Conservation (phyloP, 352 stramenopile species). For the Phytopythium helicoides region DNA sequence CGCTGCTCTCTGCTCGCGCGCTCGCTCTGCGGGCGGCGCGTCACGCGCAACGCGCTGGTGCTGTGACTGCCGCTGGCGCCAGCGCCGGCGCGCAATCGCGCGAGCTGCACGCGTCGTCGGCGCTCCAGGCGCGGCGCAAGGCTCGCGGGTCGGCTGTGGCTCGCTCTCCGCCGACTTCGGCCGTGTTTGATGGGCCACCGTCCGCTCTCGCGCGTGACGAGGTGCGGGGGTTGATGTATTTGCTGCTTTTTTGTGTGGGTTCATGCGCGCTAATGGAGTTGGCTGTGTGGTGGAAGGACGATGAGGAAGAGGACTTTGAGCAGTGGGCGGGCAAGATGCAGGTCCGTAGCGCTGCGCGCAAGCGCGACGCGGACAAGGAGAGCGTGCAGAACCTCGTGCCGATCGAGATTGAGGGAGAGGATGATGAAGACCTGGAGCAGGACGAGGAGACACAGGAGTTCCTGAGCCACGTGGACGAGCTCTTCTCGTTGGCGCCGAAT, state of each 20-base stretch:
- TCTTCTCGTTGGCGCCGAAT: slow-evolving; percentile 56
- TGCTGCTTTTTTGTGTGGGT: slow-evolving; percentile 23
- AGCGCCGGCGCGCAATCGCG: slow-evolving; percentile 17
- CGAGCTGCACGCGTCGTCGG: slow-evolving; percentile 37
- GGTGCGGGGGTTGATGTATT: slow-evolving; percentile 12
- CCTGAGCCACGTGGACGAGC: slow-evolving; percentile 64
- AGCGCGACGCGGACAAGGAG: slow-evolving; percentile 16
- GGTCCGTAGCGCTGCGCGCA: slow-evolving; percentile 16
- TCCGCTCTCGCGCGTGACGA: slow-evolving; percentile 8
- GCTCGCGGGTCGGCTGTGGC: slow-evolving; percentile 22
- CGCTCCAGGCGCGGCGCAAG: slow-evolving; percentile 38
- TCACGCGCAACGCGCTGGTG: slow-evolving; percentile 6
- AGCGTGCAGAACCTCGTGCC: slow-evolving; percentile 26
- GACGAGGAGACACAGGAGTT: slow-evolving; percentile 69
- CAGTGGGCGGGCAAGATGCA: slow-evolving; percentile 52
- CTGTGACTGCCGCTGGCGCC: neutral
- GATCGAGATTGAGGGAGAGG: slow-evolving; percentile 25
- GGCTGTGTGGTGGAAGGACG: slow-evolving; percentile 61
- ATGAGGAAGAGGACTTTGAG: slow-evolving; percentile 37
- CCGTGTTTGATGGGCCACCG: slow-evolving; percentile 26
- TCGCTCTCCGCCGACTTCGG: slow-evolving; percentile 13
- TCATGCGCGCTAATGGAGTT: neutral
- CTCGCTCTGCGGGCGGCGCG: slow-evolving; percentile 22
- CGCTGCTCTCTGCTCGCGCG: neutral
- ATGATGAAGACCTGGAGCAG: slow-evolving; percentile 32